These are phyloP conservation scores for grape (Vitis vinifera) DNA, from an alignment of 164 flowering plant genomes.

Conservation along the genomic window DNA sequence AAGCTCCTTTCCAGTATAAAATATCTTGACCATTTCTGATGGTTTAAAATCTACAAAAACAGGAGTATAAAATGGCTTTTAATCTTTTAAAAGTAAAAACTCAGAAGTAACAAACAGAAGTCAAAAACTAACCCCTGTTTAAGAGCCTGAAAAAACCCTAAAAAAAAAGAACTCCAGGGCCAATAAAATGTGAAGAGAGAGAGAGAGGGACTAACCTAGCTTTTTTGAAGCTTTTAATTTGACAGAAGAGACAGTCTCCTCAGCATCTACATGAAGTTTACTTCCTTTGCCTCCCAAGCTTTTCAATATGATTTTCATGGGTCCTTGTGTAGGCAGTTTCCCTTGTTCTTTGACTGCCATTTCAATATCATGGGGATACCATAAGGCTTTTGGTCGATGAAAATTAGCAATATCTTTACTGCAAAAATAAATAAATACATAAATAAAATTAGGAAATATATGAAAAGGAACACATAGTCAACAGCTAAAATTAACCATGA, in stretches of 20 bases:
- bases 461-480: background rate
- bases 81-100: background rate
- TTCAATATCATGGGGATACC: conserved; percentile 97
- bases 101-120: background rate
- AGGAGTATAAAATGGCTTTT: background rate
- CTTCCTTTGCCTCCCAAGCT: conserved; percentile 96
- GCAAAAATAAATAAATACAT: conserved; percentile 23
- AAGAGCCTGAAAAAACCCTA: background rate
- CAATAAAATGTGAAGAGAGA: background rate
- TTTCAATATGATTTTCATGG: conserved; percentile 86
- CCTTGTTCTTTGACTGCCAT: conserved; percentile 82
- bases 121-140: background rate
- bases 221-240: conserved; percentile 90
- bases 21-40: conserved; percentile 69
- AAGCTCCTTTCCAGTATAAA: conserved; percentile 82
- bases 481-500: background rate
- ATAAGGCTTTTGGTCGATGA: conserved; percentile 90
- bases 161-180: background rate
- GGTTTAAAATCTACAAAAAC: conserved; percentile 70
- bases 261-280: conserved; percentile 83
- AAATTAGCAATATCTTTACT: conserved; percentile 94
- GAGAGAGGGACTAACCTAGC: conserved; percentile 51
- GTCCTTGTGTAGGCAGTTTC: conserved; percentile 64
- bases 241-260: conserved; percentile 70
- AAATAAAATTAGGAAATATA: background rate